These are phyloP conservation scores for Zarea fungicola DNA, from an alignment of 2,329 filamentous ascomycete genomes.

Conservation along the genomic window DNA sequence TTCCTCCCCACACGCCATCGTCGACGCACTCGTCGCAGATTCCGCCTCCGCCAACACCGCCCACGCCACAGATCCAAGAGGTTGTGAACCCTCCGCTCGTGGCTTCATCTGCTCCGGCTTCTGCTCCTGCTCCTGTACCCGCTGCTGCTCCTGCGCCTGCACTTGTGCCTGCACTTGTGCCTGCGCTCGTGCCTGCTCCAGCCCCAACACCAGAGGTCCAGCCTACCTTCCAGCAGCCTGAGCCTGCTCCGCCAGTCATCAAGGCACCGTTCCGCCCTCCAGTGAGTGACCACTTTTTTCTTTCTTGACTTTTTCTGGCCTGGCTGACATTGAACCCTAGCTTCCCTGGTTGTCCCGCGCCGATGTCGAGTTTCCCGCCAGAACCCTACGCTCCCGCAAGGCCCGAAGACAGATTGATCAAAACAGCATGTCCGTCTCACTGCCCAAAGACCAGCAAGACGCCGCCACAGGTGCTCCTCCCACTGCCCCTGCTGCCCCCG, in stretches of 20 bases:
- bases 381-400: conserved; percentile 31
- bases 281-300: too few species aligned
- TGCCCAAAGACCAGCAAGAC: conserved; percentile 37
- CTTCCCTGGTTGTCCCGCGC: conserved; percentile 54
- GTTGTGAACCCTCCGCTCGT: conserved; percentile 22
- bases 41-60: conserved; percentile 41
- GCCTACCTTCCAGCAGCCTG: conserved; percentile 5
- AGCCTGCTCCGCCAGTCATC: neutral
- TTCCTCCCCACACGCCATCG: conserved; percentile 46
- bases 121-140: too few species aligned
- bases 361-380: conserved; percentile 44
- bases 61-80: conserved; percentile 36
- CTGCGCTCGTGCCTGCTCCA: too few species aligned
- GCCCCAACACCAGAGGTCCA: conserved; percentile 20
- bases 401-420: conserved; percentile 38
- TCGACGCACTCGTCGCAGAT: conserved; percentile 45
- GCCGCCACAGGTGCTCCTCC: conserved; percentile 14
- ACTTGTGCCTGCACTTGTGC: too few species aligned
- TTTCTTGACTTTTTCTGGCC: too few species aligned
- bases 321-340: conserved; percentile 26
- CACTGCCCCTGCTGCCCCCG: neutral
- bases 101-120: too few species aligned
- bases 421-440: conserved; percentile 35
- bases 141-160: too few species aligned
- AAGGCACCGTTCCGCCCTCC: conserved; percentile 40